Percentiles rank a stretch among this genome's conserved stretches.
Conservation (phyloP, 257 asterid species). For the Verbascum thapsus region DNA sequence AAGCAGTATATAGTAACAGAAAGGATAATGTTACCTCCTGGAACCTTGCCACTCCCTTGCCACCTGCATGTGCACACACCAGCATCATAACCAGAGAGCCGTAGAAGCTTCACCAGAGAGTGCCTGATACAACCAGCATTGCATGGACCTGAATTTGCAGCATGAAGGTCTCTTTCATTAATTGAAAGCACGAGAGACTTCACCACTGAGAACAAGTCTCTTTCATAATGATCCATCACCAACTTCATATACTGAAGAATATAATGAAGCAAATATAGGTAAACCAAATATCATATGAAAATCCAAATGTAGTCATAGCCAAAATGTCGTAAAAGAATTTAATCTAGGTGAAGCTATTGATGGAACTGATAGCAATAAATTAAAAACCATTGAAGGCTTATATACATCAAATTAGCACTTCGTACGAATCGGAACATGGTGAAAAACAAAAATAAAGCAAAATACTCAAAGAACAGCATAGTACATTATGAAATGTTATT, state of each 20-base stretch:
- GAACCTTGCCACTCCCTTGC: conserved; percentile 68
- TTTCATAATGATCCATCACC: conserved; percentile 54
- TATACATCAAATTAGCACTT: background rate
- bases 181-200: conserved; percentile 56
- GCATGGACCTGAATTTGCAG: conserved; percentile 54
- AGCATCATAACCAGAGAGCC: conserved; percentile 74
- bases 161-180: conserved; percentile 50
- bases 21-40: conserved; percentile 53
- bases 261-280: conserved; percentile 12
- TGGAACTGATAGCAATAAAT: background rate
- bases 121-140: conserved; percentile 74
- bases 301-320: background rate
- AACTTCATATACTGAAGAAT: conserved; percentile 54
- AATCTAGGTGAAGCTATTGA: background rate
- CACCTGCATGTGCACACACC: conserved; percentile 73
- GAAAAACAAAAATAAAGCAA: background rate
- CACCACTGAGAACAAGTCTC: conserved; percentile 53
- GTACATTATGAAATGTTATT: background rate
- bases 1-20: conserved; percentile 7
- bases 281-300: background rate
- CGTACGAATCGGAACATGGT: background rate
- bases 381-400: background rate
- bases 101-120: conserved; percentile 61
- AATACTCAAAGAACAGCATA: background rate
- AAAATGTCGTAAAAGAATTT: background rate